Base-by-base conservation (phyloP, 2,329 filamentous ascomycete genomes). In the Penicillium rolfsii region DNA sequence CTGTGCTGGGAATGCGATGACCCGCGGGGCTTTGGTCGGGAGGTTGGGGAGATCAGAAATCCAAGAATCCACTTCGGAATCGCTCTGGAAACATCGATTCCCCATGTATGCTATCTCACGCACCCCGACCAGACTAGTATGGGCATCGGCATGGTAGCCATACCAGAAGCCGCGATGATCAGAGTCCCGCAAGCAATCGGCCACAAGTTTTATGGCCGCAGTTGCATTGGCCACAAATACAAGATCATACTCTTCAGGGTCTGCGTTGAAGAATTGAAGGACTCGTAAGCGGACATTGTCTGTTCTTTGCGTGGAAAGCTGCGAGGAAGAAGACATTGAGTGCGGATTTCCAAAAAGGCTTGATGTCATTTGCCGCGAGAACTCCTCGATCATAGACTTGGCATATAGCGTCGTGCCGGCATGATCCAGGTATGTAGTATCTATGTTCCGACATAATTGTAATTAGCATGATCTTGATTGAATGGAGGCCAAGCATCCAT, bases 181-280 rank as follows among this genome's bases (percentile, higher is more conserved):
- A 49, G 82, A 79, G 61, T 88, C 86, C 57, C 90, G 83, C 69
- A 97, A 84, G 4, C 88, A 87, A 59, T 98, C 95, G 55, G 86
- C 84, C 2, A 96, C 90, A 11, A 97, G 79, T 76, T 97, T 98
- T 70, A 97, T 89, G 6, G 88, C 93, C 3, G 93, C 92, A 0
- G 94, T 98, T 22, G 94, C 91, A 76, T 98, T 98, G 38, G 92
- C 88, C 28, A 96, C 91, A 73, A 98, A 98, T 0, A 97, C 86
- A 2, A 98, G 77, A 69, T 97, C 93, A 68, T 95, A 98, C 1
- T 91, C 82, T 9, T 87, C 83, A 2, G 93, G 91, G 64, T 93
- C 87, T 2, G 93, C 93, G 46, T 89, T 88, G 77, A 97, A 93
- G 70, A 96, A 91, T 2, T 81, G 81, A 35, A 98, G 79, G 2